Evolutionary conservation across 805 yeast species (phyloP), one percentile per base, ranked within the genome.

Genomic region (Ogataea paraovalis): DNA sequence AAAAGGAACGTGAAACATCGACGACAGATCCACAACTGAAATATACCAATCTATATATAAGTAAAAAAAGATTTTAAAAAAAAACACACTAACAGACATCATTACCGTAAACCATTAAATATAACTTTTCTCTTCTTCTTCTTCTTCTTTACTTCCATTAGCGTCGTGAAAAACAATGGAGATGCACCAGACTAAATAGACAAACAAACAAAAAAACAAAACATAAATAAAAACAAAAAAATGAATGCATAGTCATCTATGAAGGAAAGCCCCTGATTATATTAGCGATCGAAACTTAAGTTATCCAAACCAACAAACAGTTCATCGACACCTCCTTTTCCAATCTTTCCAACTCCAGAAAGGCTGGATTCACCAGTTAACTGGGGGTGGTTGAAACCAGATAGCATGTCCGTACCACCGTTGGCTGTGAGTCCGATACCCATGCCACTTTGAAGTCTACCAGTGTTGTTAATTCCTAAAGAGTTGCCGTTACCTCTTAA

Each of bases 291-390:
- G 51, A 62, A 62, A 36, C 52, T 53, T 43, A 63, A 39, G 39
- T 58, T 61, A 39, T 62, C 67, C 55, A 63, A 53, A 20, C 64
- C 61, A 40, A 54, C 49, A 47, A 55, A 60, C 10, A 63, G 43
- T 38, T 63, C 66, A 46, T 61, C 64, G 36, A 51, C 50, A 40
- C 56, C 58, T 25, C 52, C 57, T 18, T 50, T 36, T 18, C 45
- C 43, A 16, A 47, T 45, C 3, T 62, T 60, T 10, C 65, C 66
- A 4, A 65, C 38, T 16, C 61, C 66, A 1, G 60, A 46, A 25
- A 54, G 49, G 12, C 42, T 56, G 1, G 62, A 59, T 3, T 62
- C 63, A 13, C 67, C 68, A 3, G 66, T 59, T 28, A 60, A 39
- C 46, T 64, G 69, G 2, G 61, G 45, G 30, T 58, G 49, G 32